Base-by-base conservation (phyloP, 2,329 filamentous ascomycete species). In the Dactylellina parvicollis region DNA sequence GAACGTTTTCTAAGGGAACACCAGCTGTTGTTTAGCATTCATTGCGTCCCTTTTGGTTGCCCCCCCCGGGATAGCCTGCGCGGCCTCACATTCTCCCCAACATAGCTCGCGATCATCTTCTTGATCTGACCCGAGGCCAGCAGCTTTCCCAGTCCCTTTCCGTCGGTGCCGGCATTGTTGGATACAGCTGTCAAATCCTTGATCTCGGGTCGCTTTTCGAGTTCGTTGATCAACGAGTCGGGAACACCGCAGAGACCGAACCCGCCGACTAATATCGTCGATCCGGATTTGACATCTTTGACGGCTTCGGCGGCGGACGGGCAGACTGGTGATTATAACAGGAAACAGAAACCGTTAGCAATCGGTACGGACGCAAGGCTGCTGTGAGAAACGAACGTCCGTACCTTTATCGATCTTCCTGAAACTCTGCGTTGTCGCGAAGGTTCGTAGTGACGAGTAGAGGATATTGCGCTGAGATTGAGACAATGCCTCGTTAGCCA, bases 181-280 rank as follows among this genome's bases (percentile, higher is more conserved):
- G 90, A 92, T 1, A 93, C 89, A 18, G 90, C 90, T 0, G 90
- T 92, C 28, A 94, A 83, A 1, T 69, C 57, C 2, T 70, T 76
- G 46, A 78, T 75, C 5, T 76, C 75, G 1, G 76, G 75, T 28
- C 66, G 67, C 40, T 76, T 75, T 44, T 87, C 84, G 38, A 94
- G 85, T 14, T 89, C 88, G 40, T 86, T 83, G 77, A 92, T 92
- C 4, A 92, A 82, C 0, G 90, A 92, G 78, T 92, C 89, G 61
- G 88, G 87, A 16, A 92, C 89, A 75, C 91, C 91, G 76, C 90
- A 93, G 10, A 94, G 85, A n/a, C 91, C 91, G 79, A 94, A 94
- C 0, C 91, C 91, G 14, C 90, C 89, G 78, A 90, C 92, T 62
- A 94, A 83, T 34, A 94, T 83, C 0, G 87, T 90, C 9, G 87